Conservation (phyloP, 805 yeast species). For the Yueomyces sinensis region DNA sequence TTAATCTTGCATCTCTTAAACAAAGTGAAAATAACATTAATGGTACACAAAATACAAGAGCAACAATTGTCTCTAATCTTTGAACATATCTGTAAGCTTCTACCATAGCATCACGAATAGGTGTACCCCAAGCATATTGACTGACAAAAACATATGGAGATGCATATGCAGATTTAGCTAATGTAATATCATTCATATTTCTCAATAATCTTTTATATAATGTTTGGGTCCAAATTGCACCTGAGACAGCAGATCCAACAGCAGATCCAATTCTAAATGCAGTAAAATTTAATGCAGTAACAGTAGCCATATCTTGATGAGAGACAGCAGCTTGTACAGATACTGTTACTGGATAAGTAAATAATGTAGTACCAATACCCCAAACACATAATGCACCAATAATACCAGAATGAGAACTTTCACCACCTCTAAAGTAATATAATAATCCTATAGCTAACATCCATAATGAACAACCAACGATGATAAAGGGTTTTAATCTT, state of each 20-base stretch:
- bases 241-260: constrained; percentile 51
- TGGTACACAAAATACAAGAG: constrained; percentile 17
- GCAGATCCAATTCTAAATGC: constrained; percentile 51
- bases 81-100: constrained; percentile 48
- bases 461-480: constrained; percentile 49
- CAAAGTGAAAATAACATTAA: constrained; percentile 14
- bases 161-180: constrained; percentile 36
- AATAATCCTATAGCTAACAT: constrained; percentile 48
- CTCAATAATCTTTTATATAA: constrained; percentile 33
- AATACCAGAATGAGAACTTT: constrained; percentile 36
- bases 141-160: constrained; percentile 39
- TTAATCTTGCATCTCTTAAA: constrained; percentile 16
- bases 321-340: constrained; percentile 45
- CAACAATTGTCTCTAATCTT: constrained; percentile 38
- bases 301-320: constrained; percentile 59
- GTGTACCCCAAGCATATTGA: constrained; percentile 46
- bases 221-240: constrained; percentile 60
- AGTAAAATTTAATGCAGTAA: constrained; percentile 45
- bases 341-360: constrained; percentile 51
- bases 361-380: constrained; percentile 62
- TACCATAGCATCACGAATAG: constrained; percentile 45
- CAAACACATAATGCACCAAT: constrained; percentile 52
- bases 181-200: constrained; percentile 27
- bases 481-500: constrained; percentile 44
- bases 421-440: constrained; percentile 41